phyloP scores from a whole-genome alignment of 148 eudicot genomes.

The Amaranthus hypochondriacus region DNA sequence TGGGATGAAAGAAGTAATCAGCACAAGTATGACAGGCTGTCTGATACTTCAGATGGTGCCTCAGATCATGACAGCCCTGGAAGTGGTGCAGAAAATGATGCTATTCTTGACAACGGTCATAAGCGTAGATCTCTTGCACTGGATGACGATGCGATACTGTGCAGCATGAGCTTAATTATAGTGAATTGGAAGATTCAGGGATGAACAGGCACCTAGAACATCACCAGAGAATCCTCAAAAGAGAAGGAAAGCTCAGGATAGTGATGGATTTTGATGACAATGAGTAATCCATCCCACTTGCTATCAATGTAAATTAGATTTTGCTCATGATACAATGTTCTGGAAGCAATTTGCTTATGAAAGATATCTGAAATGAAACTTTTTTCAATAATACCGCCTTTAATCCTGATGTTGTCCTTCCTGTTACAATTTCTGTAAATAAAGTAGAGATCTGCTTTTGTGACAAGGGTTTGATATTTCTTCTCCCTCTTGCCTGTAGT shows the following conservation, averaged over 20 bases:
- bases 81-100: constrained; percentile 22
- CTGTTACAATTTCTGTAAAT: too few relatives aligned
- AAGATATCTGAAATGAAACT: too few relatives aligned
- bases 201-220: constrained; percentile 31
- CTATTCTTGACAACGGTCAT: constrained; percentile 14
- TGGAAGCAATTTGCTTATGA: too few relatives aligned
- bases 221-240: constrained; percentile 28
- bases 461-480: too few relatives aligned
- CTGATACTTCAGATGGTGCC: not conserved
- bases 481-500: too few relatives aligned
- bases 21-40: not conserved
- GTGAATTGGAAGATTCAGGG: constrained; percentile 54
- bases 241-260: constrained; percentile 67
- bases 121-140: too few relatives aligned
- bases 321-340: too few relatives aligned
- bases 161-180: constrained; percentile 26
- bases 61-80: constrained; percentile 1
- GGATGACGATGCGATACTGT: constrained; percentile 14
- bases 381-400: too few relatives aligned
- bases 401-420: too few relatives aligned
- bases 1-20: constrained; percentile 2
- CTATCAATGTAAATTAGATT: not conserved
- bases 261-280: constrained; percentile 71
- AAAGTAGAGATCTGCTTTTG: too few relatives aligned
- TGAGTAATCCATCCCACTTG: constrained; percentile 18